These are phyloP conservation scores for Ceratocystis variospora DNA, from an alignment of 2,329 filamentous ascomycete genomes.

Conservation along the genomic window DNA sequence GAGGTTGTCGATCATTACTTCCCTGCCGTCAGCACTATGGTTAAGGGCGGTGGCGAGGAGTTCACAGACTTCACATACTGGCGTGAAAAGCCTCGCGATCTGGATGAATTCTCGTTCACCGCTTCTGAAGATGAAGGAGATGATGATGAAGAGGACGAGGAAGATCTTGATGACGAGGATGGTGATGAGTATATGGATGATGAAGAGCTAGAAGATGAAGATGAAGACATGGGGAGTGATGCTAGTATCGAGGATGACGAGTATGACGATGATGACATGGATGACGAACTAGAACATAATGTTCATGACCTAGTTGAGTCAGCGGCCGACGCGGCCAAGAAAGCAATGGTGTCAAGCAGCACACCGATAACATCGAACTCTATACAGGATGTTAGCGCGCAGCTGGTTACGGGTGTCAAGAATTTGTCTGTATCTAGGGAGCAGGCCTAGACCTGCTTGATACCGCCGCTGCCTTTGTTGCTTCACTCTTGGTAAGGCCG, in stretches of 20 bases:
- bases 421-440: constrained; percentile 19
- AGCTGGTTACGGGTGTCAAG: constrained; percentile 20
- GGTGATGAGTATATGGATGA: constrained; percentile 36
- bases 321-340: constrained; percentile 13
- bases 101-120: constrained; percentile 79
- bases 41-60: constrained; percentile 80
- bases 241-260: constrained; percentile 31
- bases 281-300: constrained; percentile 17
- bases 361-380: not conserved
- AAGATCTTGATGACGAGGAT: constrained; percentile 38
- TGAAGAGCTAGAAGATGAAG: constrained; percentile 26
- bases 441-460: not conserved
- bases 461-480: not conserved
- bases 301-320: constrained; percentile 15
- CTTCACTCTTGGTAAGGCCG: not conserved
- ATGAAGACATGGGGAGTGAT: constrained; percentile 28
- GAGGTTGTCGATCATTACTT: constrained; percentile 98
- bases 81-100: constrained; percentile 68
- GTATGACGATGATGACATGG: constrained; percentile 27
- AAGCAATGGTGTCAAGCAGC: constrained; percentile 3
- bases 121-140: constrained; percentile 44
- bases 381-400: constrained; percentile 18
- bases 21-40: constrained; percentile 73
- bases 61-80: constrained; percentile 97
- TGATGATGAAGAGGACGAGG: constrained; percentile 39